Percentiles rank a stretch among this genome's conserved stretches.
phyloP scores from a whole-genome alignment of 2,329 filamentous ascomycete species.

The Fusarium clavum region DNA sequence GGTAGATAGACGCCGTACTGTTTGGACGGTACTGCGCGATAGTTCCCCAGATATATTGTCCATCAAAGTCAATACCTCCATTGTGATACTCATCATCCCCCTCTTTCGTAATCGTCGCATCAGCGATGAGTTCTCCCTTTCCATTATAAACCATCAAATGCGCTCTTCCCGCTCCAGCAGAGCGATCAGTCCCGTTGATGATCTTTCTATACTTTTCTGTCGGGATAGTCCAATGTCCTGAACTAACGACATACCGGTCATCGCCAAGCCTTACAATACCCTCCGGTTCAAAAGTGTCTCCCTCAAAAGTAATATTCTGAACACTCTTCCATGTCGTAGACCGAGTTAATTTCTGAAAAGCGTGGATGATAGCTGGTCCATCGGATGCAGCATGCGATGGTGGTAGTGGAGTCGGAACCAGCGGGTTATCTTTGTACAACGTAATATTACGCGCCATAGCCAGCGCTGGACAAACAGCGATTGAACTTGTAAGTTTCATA shows the following conservation, averaged over 20 bases:
- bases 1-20: constrained; percentile 57
- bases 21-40: constrained; percentile 61
- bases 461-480: constrained; percentile 35
- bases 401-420: constrained; percentile 52
- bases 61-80: constrained; percentile 63
- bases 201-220: constrained; percentile 56
- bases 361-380: constrained; percentile 52
- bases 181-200: constrained; percentile 64
- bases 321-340: constrained; percentile 58
- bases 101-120: constrained; percentile 56
- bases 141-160: constrained; percentile 60
- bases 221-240: constrained; percentile 56
- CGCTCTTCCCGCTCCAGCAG: constrained; percentile 57
- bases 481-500: constrained; percentile 34
- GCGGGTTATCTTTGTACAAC: constrained; percentile 44
- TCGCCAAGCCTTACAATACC: constrained; percentile 58
- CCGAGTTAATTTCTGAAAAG: constrained; percentile 52
- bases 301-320: constrained; percentile 56
- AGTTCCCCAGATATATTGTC: constrained; percentile 59
- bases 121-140: constrained; percentile 56
- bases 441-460: constrained; percentile 51
- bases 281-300: constrained; percentile 61
- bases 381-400: constrained; percentile 51
- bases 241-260: constrained; percentile 59
- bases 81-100: constrained; percentile 58